Percentiles rank a stretch among this genome's conserved stretches.
Conservation (phyloP, 306 rosid species). For the Canavalia ensiformis region DNA sequence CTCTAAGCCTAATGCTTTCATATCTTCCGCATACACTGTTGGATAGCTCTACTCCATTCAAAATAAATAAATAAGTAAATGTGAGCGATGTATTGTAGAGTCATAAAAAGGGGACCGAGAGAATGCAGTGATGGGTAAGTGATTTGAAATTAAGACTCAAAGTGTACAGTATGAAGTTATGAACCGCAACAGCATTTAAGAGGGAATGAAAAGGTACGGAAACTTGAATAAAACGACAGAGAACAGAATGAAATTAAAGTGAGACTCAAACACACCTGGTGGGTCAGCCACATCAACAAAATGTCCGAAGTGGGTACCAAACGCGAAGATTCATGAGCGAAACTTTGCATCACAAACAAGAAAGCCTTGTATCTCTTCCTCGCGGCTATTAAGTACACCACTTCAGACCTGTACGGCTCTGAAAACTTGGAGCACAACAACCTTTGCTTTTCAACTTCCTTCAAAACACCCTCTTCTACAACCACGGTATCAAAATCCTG, state of each 20-base stretch:
- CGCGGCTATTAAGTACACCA: conserved; percentile 76
- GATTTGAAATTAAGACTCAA: not conserved
- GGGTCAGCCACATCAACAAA: conserved; percentile 83
- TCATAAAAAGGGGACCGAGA: conserved; percentile 20
- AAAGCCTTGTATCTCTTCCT: conserved; percentile 85
- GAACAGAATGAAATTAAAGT: conserved; percentile 12
- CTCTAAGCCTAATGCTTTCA: conserved; percentile 70
- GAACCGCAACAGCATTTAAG: conserved; percentile 31
- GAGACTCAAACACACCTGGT: conserved; percentile 70
- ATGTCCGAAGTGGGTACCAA: conserved; percentile 87
- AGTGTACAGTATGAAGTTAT: not conserved
- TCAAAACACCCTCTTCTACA: conserved; percentile 53
- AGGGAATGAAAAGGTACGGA: not conserved
- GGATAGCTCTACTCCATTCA: conserved; percentile 82
- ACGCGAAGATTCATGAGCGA: conserved; percentile 56
- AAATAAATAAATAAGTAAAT: not conserved
- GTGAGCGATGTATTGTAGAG: not conserved
- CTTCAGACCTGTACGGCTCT: conserved; percentile 78
- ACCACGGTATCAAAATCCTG: conserved; percentile 8
- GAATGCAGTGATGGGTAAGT: not conserved
- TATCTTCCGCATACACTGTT: conserved; percentile 78
- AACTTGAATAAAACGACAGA: not conserved
- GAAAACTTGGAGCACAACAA: conserved; percentile 58
- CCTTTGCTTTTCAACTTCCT: conserved; percentile 62
- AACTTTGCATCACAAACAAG: conserved; percentile 64